phyloP scores from a whole-genome alignment of 441 rosid genomes.

The Hura crepitans region DNA sequence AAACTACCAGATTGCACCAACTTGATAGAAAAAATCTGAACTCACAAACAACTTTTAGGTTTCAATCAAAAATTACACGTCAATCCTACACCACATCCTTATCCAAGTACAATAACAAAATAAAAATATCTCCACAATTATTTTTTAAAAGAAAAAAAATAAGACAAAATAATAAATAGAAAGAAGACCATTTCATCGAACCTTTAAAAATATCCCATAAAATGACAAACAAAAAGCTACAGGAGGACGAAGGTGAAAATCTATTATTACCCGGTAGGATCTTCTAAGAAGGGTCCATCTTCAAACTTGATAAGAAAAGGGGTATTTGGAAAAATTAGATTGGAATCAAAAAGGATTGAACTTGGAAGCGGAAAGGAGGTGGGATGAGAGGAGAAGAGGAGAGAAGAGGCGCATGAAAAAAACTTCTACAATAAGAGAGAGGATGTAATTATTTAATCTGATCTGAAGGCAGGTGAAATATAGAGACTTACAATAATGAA shows the following conservation, averaged over 20 bases:
- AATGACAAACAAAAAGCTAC: neutral
- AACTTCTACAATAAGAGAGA: neutral
- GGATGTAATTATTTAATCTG: neutral
- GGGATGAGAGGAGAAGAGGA: neutral
- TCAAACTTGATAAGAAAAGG: neutral
- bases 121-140: constrained; percentile 24
- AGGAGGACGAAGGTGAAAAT: neutral
- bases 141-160: neutral
- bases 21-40: constrained; percentile 47
- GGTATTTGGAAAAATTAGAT: neutral
- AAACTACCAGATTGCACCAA: constrained; percentile 40
- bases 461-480: neutral
- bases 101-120: constrained; percentile 25
- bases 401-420: neutral
- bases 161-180: neutral
- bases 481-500: too few species aligned
- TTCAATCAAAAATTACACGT: constrained; percentile 38
- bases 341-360: constrained; percentile 1
- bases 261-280: constrained; percentile 8
- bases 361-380: neutral
- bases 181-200: neutral
- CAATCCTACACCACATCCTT: constrained; percentile 58
- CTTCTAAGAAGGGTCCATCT: constrained; percentile 15
- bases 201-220: neutral
- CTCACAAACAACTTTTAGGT: constrained; percentile 29